A percentile compares a stretch with the other conserved stretches of the same genome.
Evolutionary conservation across 2,329 filamentous ascomycete genomes (phyloP).

Genomic region (Orbilia ellipsospora): DNA sequence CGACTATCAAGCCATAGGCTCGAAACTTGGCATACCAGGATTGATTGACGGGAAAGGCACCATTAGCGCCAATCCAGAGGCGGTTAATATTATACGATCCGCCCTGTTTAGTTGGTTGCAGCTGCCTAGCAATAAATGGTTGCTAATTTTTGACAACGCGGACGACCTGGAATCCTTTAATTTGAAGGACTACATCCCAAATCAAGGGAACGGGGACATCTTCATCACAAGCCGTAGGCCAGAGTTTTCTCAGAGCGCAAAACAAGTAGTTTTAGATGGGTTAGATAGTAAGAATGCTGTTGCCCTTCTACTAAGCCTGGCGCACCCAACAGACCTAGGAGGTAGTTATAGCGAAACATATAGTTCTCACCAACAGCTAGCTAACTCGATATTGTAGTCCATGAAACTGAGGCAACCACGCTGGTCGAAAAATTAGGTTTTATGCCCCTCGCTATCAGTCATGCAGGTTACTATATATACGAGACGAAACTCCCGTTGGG

Average conservation of each 20-base stretch:
- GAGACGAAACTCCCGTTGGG: slow-evolving; percentile 46
- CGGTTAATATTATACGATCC: neutral
- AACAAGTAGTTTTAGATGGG: slow-evolving; percentile 3
- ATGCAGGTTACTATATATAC: slow-evolving; percentile 41
- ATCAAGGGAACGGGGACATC: slow-evolving; percentile 5
- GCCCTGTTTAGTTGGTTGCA: slow-evolving; percentile 12
- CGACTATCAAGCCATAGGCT: slow-evolving; percentile 15
- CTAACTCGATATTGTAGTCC: neutral
- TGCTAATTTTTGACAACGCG: slow-evolving; percentile 36
- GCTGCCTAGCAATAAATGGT: slow-evolving; percentile 7
- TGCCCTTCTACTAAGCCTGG: too few relatives aligned
- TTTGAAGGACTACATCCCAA: slow-evolving; percentile 20
- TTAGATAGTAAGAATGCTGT: slow-evolving; percentile 1
- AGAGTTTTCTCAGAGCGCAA: slow-evolving; percentile 11
- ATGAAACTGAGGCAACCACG: slow-evolving; percentile 10
- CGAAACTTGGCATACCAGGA: slow-evolving; percentile 6
- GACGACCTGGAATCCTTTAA: slow-evolving; percentile 27
- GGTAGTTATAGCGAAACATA: too few relatives aligned
- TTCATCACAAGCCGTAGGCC: slow-evolving; percentile 21
- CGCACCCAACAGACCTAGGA: too few relatives aligned
- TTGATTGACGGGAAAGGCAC: slow-evolving; percentile 6
- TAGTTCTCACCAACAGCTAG: too few relatives aligned
- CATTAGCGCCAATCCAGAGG: slow-evolving; percentile 6
- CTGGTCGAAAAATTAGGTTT: slow-evolving; percentile 44
- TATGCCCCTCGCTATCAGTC: slow-evolving; percentile 39